Evolutionary conservation across 345 rosid genomes (phyloP).

Genomic region (Murraya paniculata): DNA sequence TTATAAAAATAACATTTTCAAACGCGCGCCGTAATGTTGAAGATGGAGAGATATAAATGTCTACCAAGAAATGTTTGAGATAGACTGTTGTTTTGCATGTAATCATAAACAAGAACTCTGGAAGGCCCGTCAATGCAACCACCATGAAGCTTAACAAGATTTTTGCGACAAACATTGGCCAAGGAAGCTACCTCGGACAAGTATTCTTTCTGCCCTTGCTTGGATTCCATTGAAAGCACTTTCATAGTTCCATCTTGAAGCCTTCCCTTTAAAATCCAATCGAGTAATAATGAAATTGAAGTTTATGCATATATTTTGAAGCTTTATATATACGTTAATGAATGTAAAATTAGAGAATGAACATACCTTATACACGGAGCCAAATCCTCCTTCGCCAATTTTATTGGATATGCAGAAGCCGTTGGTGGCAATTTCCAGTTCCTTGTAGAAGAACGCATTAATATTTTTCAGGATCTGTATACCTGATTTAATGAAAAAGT

Average conservation of each 20-base stretch:
- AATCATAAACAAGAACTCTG: slow-evolving; percentile 38
- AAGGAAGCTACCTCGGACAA: slow-evolving; percentile 35
- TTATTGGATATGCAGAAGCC: slow-evolving; percentile 31
- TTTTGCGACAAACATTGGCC: slow-evolving; percentile 28
- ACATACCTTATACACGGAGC: slow-evolving; percentile 35
- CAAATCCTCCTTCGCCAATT: slow-evolving; percentile 53
- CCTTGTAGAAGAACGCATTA: slow-evolving; percentile 22
- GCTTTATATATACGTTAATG: no score
- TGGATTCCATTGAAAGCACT: slow-evolving; percentile 36
- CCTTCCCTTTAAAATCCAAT: slow-evolving; percentile 28
- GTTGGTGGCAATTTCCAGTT: slow-evolving; percentile 33
- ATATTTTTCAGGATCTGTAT: slow-evolving; percentile 11
- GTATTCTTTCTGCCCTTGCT: slow-evolving; percentile 42
- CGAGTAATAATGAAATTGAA: not conserved
- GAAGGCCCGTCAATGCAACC: slow-evolving; percentile 36
- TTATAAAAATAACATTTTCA: no score
- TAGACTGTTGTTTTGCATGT: slow-evolving; percentile 34
- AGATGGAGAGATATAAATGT: no score
- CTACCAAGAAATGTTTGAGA: slow-evolving; percentile 27
- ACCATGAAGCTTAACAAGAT: slow-evolving; percentile 37
- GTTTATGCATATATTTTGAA: not conserved
- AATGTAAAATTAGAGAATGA: not conserved
- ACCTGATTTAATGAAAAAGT: slow-evolving; percentile 9
- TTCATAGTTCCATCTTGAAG: slow-evolving; percentile 38
- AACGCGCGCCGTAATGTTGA: not conserved